A percentile compares a stretch with the other conserved stretches of the same genome.
Evolutionary conservation across 768 basidiomycete genomes (phyloP).

Genomic region (Mycena rebaudengoi): DNA sequence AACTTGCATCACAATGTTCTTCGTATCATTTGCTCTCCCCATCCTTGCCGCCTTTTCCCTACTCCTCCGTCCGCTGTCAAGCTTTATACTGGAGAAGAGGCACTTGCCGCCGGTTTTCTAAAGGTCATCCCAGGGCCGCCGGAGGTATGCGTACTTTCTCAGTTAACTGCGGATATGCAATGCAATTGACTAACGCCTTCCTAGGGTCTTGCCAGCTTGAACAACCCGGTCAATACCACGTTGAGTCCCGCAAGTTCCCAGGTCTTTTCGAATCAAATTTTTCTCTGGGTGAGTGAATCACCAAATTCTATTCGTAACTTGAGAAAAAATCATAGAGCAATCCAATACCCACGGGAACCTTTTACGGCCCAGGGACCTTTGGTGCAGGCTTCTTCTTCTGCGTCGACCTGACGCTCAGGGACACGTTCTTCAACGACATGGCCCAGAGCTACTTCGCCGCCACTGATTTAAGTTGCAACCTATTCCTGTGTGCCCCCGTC

Average conservation of each 20-base stretch:
- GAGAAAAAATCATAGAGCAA: background rate
- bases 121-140: slow-evolving; percentile 6
- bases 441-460: slow-evolving; percentile 14
- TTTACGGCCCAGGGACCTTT: background rate
- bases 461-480: slow-evolving; percentile 11
- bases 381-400: slow-evolving; percentile 11
- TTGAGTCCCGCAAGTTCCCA: background rate
- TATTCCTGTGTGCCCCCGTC: slow-evolving; percentile 3
- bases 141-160: slow-evolving; percentile 9
- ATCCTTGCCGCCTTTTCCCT: slow-evolving; percentile 10
- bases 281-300: slow-evolving; percentile 12
- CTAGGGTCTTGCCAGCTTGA: slow-evolving; percentile 9
- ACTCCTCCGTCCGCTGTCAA: slow-evolving; percentile 1
- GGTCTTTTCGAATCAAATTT: slow-evolving; percentile 2
- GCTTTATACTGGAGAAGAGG: slow-evolving; percentile 12
- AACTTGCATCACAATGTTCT: slow-evolving; percentile 3
- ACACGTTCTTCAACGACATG: slow-evolving; percentile 13
- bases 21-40: slow-evolving; percentile 3
- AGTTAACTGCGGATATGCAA: background rate
- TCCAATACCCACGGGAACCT: background rate
- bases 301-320: background rate
- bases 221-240: background rate
- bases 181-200: background rate
- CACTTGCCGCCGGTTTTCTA: slow-evolving; percentile 11
- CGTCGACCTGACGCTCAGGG: slow-evolving; percentile 11